These are phyloP conservation scores for Penicillium concentricum DNA, from an alignment of 2,329 filamentous ascomycete genomes.

Conservation along the genomic window DNA sequence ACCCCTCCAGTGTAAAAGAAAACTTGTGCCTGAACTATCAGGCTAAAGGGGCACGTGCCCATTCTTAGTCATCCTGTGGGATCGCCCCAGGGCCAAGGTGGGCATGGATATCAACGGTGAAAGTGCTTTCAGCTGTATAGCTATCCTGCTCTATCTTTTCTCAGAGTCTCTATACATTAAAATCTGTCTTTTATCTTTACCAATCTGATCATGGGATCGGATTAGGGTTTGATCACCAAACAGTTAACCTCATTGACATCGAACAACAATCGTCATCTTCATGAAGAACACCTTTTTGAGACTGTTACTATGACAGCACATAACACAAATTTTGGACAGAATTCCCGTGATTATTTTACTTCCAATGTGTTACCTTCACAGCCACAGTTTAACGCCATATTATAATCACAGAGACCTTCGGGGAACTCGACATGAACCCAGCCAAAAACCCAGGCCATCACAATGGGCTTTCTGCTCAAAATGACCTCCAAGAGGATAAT, in stretches of 20 bases:
- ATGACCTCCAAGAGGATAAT: neutral
- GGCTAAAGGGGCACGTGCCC: neutral
- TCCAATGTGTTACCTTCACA: neutral
- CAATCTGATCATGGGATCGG: too few relatives aligned
- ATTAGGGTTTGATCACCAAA: neutral
- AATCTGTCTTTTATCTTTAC: too few relatives aligned
- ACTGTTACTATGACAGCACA: neutral
- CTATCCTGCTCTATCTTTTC: neutral
- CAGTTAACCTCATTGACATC: neutral
- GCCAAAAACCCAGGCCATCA: neutral
- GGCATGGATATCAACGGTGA: slow-evolving; percentile 1
- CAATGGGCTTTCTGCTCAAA: neutral
- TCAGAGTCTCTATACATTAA: neutral
- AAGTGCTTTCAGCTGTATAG: neutral
- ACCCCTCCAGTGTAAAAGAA: neutral
- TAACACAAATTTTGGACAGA: neutral
- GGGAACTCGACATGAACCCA: neutral
- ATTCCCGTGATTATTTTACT: neutral
- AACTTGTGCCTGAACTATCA: neutral
- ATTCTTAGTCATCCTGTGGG: slow-evolving; percentile 1
- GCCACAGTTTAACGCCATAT: neutral
- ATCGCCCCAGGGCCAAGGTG: neutral
- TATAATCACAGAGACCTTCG: neutral
- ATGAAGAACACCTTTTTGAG: neutral
- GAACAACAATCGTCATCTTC: neutral